Conservation (phyloP, 768 basidiomycete species). For the Calocera cornea region DNA sequence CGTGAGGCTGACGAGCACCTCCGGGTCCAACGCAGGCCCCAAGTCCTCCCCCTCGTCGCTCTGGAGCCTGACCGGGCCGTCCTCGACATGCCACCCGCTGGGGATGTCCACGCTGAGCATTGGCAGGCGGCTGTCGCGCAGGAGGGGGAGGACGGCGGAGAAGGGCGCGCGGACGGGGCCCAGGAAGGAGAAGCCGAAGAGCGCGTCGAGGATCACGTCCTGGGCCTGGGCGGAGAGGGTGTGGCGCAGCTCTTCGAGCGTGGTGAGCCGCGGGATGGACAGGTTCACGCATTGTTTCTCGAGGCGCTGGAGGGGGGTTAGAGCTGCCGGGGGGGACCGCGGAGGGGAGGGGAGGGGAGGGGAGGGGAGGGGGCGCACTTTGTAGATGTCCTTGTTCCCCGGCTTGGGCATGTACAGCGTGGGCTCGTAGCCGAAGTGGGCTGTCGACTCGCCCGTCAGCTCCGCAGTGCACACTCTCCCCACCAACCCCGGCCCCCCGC, state of each 20-base stretch:
- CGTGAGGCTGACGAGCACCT: slow-evolving; percentile 79
- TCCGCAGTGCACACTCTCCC: not conserved
- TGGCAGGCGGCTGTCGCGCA: slow-evolving; percentile 52
- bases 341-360: not conserved
- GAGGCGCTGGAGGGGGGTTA: slow-evolving; percentile 40
- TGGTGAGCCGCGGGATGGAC: slow-evolving; percentile 57
- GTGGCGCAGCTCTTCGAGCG: slow-evolving; percentile 27
- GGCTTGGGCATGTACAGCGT: slow-evolving; percentile 94
- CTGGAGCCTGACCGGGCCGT: slow-evolving; percentile 34
- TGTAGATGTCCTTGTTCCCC: slow-evolving; percentile 85
- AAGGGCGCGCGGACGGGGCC: slow-evolving; percentile 85
- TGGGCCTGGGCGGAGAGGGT: slow-evolving; percentile 47
- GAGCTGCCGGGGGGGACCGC: too few species aligned
- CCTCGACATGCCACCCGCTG: slow-evolving; percentile 89
- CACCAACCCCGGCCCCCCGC: too few species aligned
- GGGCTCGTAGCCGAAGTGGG: slow-evolving; percentile 83
- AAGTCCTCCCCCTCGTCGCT: slow-evolving; percentile 22
- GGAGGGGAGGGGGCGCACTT: slow-evolving; percentile 31
- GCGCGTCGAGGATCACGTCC: slow-evolving; percentile 84
- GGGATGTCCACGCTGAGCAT: slow-evolving; percentile 94
- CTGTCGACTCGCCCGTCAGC: slow-evolving; percentile 27
- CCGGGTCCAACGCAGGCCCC: slow-evolving; percentile 46
- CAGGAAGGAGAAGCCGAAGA: slow-evolving; percentile 96
- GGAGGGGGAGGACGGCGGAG: slow-evolving; percentile 52
- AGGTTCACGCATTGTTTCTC: slow-evolving; percentile 81